Percentiles rank a stretch among this genome's conserved stretches.
These are phyloP conservation scores for Phanerochaete sordida DNA, from an alignment of 768 basidiomycete species.

Conservation along the genomic window DNA sequence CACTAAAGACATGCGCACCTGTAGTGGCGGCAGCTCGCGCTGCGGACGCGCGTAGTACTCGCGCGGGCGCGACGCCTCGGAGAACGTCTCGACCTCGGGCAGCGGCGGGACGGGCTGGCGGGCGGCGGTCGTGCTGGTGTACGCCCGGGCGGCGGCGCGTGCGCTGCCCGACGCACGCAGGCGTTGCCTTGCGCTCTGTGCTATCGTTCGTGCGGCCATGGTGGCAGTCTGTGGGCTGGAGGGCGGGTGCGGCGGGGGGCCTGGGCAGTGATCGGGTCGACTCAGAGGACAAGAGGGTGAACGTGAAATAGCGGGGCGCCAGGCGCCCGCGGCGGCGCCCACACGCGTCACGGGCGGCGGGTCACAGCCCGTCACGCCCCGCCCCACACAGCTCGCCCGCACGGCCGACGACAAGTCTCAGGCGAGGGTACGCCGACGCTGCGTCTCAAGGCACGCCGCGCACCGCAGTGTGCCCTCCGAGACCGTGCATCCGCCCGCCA, in stretches of 20 bases:
- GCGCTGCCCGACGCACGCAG: background rate
- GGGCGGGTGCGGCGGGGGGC: background rate
- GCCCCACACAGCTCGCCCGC: background rate
- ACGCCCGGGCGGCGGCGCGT: background rate
- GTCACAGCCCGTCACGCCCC: background rate
- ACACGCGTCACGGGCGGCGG: background rate
- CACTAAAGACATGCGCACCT: slow-evolving; percentile 24
- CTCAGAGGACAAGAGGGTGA: background rate
- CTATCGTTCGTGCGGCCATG: background rate
- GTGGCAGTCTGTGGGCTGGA: too few relatives aligned
- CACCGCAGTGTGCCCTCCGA: background rate
- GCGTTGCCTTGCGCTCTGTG: background rate
- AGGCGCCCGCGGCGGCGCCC: background rate
- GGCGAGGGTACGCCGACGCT: background rate
- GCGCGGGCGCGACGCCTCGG: slow-evolving; percentile 41
- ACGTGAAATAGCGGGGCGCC: background rate
- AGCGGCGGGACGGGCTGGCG: slow-evolving; percentile 1
- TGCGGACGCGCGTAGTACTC: slow-evolving; percentile 41
- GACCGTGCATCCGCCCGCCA: too few relatives aligned
- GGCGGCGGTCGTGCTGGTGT: background rate
- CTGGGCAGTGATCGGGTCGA: background rate
- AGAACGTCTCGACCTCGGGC: slow-evolving; percentile 37
- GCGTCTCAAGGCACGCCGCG: background rate
- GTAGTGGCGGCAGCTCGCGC: slow-evolving; percentile 41
- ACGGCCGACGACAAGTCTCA: background rate